Percentiles rank a stretch among this genome's conserved stretches.
phyloP scores from a whole-genome alignment of 2,329 filamentous ascomycete species.

The Samsoniella hepiali region DNA sequence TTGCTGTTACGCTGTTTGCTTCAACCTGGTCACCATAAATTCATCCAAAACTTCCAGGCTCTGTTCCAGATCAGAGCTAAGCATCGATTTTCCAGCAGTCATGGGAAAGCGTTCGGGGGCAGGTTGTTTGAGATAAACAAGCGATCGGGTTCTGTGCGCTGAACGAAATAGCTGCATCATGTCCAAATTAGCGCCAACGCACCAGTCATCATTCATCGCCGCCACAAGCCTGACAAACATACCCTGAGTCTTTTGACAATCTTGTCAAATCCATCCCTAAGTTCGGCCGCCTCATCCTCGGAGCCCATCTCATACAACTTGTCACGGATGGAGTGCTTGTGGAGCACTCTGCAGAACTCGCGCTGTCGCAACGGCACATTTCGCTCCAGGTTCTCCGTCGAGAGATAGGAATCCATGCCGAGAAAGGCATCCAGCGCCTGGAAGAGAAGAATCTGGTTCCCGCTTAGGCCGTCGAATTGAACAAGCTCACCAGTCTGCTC shows the following conservation, averaged over 20 bases:
- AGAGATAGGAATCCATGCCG: constrained; percentile 31
- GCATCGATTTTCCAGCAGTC: constrained; percentile 34
- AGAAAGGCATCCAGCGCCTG: constrained; percentile 36
- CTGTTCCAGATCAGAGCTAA: not conserved
- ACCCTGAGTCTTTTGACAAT: constrained; percentile 32
- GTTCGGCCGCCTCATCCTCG: constrained; percentile 21
- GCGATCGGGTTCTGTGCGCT: constrained; percentile 30
- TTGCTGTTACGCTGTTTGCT: not conserved
- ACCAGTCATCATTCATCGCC: too few species aligned
- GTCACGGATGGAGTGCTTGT: constrained; percentile 25
- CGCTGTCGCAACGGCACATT: constrained; percentile 30
- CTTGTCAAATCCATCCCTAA: constrained; percentile 26
- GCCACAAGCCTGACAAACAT: constrained; percentile 7
- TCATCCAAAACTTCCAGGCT: not conserved
- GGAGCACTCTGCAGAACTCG: constrained; percentile 24
- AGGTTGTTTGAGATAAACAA: constrained; percentile 29
- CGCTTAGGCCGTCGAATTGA: constrained; percentile 34
- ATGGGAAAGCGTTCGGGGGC: constrained; percentile 34
- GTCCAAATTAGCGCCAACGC: not conserved
- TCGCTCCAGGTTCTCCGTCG: constrained; percentile 21
- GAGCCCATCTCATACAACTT: constrained; percentile 5
- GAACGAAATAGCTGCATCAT: constrained; percentile 29
- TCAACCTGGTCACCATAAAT: constrained; percentile 1
- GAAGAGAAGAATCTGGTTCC: constrained; percentile 35
- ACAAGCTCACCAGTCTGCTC: constrained; percentile 23